Conservation (phyloP, 371 early-diverging fungal genomes). For the Nosema granulosis region DNA sequence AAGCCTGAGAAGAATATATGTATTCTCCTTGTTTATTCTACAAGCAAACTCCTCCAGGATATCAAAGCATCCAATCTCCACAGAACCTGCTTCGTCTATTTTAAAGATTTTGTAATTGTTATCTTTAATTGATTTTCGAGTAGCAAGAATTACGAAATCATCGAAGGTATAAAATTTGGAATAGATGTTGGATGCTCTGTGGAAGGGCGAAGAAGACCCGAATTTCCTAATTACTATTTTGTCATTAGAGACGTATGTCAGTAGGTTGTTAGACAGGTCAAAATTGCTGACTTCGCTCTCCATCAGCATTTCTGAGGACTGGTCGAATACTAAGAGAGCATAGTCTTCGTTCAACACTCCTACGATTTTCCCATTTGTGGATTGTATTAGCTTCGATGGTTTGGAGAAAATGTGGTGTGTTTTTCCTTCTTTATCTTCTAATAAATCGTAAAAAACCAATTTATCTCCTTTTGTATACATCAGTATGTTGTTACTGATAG, state of each 20-base stretch:
- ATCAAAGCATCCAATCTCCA: not conserved
- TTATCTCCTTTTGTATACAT: too few species aligned
- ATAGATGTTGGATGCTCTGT: not conserved
- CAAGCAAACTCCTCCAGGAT: slow-evolving; percentile 2
- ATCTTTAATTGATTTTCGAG: slow-evolving; percentile 23
- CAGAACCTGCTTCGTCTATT: not conserved
- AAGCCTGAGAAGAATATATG: slow-evolving; percentile 24
- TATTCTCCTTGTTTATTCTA: not conserved
- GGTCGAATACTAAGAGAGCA: slow-evolving; percentile 32
- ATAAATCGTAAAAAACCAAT: too few species aligned
- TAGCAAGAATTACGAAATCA: slow-evolving; percentile 18
- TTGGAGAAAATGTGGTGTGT: too few species aligned
- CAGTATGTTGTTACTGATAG: slow-evolving; percentile 40
- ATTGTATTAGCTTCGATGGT: too few species aligned
- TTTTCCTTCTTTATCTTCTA: too few species aligned
- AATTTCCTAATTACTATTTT: slow-evolving; percentile 26
- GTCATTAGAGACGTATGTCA: slow-evolving; percentile 47
- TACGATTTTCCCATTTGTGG: slow-evolving; percentile 37
- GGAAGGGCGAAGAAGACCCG: not conserved
- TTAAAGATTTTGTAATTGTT: slow-evolving; percentile 5
- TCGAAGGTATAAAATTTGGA: slow-evolving; percentile 9
- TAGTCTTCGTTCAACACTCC: slow-evolving; percentile 32
- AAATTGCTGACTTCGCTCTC: slow-evolving; percentile 34
- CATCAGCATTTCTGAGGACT: not conserved
- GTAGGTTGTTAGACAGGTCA: slow-evolving; percentile 32